Evolutionary conservation across 2,329 filamentous ascomycete species (phyloP).

Genomic region (Pseudogymnoascus sp.): DNA sequence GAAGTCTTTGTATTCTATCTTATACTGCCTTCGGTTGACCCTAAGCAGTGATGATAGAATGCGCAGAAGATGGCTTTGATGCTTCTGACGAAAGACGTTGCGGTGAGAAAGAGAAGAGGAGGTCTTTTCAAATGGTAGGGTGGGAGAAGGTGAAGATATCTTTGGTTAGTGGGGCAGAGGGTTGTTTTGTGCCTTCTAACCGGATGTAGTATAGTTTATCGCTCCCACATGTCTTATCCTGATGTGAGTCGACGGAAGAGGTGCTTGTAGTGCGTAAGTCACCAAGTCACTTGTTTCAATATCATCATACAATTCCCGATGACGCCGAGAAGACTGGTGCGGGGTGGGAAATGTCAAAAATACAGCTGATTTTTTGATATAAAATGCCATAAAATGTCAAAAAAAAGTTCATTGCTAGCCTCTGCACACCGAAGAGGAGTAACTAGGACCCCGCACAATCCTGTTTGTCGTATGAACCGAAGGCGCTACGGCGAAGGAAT

Average conservation of each 20-base stretch:
- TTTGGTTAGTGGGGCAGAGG: constrained; percentile 10
- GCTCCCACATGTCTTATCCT: constrained; percentile 7
- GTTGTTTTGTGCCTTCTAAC: constrained; percentile 8
- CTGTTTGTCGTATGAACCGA: background rate
- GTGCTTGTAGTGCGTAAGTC: constrained; percentile 3
- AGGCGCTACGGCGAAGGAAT: constrained; percentile 6
- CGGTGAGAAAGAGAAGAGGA: constrained; percentile 17
- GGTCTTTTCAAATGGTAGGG: constrained; percentile 10
- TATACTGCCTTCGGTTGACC: constrained; percentile 21
- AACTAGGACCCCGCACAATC: background rate
- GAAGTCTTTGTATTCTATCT: constrained; percentile 20
- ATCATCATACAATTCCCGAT: background rate
- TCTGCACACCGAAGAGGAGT: background rate
- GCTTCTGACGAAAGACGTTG: constrained; percentile 11
- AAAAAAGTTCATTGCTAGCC: background rate
- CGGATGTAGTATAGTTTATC: constrained; percentile 6
- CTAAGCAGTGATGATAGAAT: constrained; percentile 24
- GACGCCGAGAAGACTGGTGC: background rate
- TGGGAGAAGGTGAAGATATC: constrained; percentile 10
- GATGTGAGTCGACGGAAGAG: constrained; percentile 6
- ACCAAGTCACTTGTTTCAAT: constrained; percentile 4
- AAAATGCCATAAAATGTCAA: background rate
- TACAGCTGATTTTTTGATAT: background rate
- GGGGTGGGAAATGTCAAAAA: background rate
- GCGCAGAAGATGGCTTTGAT: constrained; percentile 21